phyloP scores from a whole-genome alignment of 2,329 filamentous ascomycete genomes.

The Fusarium decemcellulare region DNA sequence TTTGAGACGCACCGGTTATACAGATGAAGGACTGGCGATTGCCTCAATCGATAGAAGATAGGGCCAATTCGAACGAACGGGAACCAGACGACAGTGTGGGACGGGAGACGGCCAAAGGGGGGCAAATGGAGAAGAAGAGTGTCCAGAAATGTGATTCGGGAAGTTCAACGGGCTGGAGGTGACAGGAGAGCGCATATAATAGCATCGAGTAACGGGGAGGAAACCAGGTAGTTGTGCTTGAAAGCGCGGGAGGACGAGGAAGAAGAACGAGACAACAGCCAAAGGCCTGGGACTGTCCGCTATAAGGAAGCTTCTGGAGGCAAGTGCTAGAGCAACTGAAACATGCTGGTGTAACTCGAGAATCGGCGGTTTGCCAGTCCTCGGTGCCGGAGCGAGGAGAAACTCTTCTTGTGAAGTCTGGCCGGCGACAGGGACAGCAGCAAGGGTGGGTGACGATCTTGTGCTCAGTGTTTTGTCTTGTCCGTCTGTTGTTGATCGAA shows the following conservation, averaged over 20 bases:
- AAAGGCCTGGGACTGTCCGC: constrained; percentile 28
- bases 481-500: constrained; percentile 18
- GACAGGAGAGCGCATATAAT: constrained; percentile 22
- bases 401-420: constrained; percentile 22
- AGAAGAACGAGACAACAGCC: constrained; percentile 21
- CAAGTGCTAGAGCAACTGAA: constrained; percentile 48
- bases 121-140: background rate
- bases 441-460: constrained; percentile 31
- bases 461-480: constrained; percentile 40
- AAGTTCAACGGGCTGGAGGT: constrained; percentile 9
- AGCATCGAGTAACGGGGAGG: constrained; percentile 4
- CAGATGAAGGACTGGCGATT: constrained; percentile 14
- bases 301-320: constrained; percentile 46
- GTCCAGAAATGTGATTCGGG: constrained; percentile 6
- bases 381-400: constrained; percentile 41
- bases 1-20: constrained; percentile 20
- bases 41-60: constrained; percentile 16
- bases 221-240: constrained; percentile 17
- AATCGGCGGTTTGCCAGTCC: constrained; percentile 47
- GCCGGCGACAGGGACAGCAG: constrained; percentile 24
- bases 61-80: constrained; percentile 8
- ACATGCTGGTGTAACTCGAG: constrained; percentile 54
- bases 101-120: constrained; percentile 15
- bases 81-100: constrained; percentile 14
- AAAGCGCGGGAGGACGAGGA: constrained; percentile 14